Evolutionary conservation across 192 early-diverging fungal genomes (phyloP).

Genomic region (Coemansia sp.): DNA sequence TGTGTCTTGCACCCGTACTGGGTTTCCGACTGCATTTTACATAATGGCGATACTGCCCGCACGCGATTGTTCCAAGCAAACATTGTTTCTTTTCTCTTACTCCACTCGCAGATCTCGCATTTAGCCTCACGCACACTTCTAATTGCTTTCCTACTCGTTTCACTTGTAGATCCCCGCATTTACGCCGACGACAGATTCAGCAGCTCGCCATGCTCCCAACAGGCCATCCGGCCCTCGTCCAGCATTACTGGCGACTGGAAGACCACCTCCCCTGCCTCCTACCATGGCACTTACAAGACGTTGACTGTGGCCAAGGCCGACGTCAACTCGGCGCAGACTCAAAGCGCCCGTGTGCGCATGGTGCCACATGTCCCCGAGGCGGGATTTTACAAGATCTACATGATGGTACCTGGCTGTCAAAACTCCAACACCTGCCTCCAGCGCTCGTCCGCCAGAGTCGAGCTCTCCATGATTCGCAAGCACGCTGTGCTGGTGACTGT

Average conservation of each 20-base stretch:
- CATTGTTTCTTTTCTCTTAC: neutral
- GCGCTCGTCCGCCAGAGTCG: constrained; percentile 39
- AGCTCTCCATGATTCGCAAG: constrained; percentile 27
- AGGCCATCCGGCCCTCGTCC: constrained; percentile 30
- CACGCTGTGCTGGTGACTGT: constrained; percentile 37
- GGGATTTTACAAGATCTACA: constrained; percentile 63
- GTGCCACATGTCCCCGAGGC: constrained; percentile 63
- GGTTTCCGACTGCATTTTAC: constrained; percentile 7
- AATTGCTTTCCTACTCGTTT: neutral
- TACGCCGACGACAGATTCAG: constrained; percentile 48
- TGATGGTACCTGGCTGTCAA: constrained; percentile 64
- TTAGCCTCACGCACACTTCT: neutral
- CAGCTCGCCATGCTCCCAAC: constrained; percentile 37
- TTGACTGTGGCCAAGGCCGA: constrained; percentile 35
- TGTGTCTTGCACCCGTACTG: constrained; percentile 9
- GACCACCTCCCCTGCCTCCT: constrained; percentile 35
- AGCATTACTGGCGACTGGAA: constrained; percentile 38
- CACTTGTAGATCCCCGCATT: constrained; percentile 38
- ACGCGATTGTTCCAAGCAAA: neutral
- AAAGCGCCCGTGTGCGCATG: constrained; percentile 33
- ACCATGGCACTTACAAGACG: constrained; percentile 39
- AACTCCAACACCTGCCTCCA: constrained; percentile 53
- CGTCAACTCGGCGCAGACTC: constrained; percentile 16
- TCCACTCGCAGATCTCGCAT: neutral
- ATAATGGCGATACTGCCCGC: constrained; percentile 6